Conservation (phyloP, 1,139 yeast genomes). For the Yamadazyma diddensiae region DNA sequence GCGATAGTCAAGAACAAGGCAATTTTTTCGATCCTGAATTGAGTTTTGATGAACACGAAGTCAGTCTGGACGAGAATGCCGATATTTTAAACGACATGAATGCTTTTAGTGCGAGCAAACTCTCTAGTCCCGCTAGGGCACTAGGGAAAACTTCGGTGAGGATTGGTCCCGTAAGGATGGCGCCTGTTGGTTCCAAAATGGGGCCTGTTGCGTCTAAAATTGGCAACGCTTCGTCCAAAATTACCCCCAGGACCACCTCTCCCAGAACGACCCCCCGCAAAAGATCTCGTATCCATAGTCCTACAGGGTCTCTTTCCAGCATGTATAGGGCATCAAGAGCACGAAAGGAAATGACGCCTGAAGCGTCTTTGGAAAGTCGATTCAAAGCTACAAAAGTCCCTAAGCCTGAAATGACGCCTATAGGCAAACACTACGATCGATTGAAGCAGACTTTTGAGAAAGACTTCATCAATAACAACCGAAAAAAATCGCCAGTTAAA, state of each 20-base stretch:
- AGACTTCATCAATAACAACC: not conserved
- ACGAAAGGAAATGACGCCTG: no score
- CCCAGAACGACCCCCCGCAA: not conserved
- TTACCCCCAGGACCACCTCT: not conserved
- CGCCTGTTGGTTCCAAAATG: not conserved
- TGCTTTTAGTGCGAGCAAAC: constrained; percentile 9
- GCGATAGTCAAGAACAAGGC: not conserved
- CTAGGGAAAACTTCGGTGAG: no score
- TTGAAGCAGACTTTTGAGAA: constrained; percentile 14
- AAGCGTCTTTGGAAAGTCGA: not conserved
- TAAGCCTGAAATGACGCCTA: constrained; percentile 14
- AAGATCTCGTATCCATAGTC: constrained; percentile 1
- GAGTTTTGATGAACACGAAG: constrained; percentile 15
- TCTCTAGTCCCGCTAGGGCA: no score
- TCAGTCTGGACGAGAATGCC: constrained; percentile 11
- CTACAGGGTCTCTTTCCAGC: not conserved
- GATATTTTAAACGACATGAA: constrained; percentile 23
- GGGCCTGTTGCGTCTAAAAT: not conserved
- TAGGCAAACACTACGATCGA: constrained; percentile 15
- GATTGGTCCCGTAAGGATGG: no score
- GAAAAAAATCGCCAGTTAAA: constrained; percentile 6
- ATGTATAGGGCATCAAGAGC: not conserved
- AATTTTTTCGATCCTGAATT: constrained; percentile 11
- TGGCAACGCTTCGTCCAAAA: not conserved
- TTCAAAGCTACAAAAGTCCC: not conserved